Base-by-base conservation (phyloP, 306 rosid species). In the Medicago ruthenica region DNA sequence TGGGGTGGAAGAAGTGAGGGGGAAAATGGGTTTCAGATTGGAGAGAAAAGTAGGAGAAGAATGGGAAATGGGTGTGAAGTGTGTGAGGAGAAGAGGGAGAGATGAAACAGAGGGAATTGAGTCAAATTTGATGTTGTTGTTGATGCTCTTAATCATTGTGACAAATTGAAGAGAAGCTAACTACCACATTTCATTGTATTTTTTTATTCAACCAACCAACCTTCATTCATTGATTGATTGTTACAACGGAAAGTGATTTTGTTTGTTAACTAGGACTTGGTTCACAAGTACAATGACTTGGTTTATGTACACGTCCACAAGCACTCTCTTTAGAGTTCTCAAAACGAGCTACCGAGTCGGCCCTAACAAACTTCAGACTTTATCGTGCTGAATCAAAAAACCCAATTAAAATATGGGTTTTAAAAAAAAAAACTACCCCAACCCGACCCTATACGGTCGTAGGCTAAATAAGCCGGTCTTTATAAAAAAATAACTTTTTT, bases 1-100 rank as follows among this genome's bases (percentile, higher is more conserved):
- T 42, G 39, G 22, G 36, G 80, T 5, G 14, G 58, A 41, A 6
- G 71, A 51, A 58, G 22, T n/a, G 70, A 31, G 39, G 13, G 47
- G 59, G 18, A 31, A 67, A 68, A 13, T 67, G 80, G 74, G 80
- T 67, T 60, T 83, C 76, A 39, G 61, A 50, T 51, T 55, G 74
- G 67, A 42, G 37, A 41, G 48, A 44, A 57, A 58, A 22, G 37
- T 66, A 20, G 68, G 6, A 72, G 40, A 47, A 70, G 17, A 76
- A 64, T n/a, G 50, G 41, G 63, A 75, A 81, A 17, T n/a, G 31
- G 70, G 80, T 82, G 3, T 0, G 4, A 64, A 22, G 7, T 16
- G 48, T 61, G 80, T 18, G 62, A 61, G 44, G 18, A 61, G 72
- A 69, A 53, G 67, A 59, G 80, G 83, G 12, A 58, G 2, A 22